Percentiles rank a stretch among this genome's conserved stretches.
phyloP scores from a whole-genome alignment of 305 asterid species.

The Coffea humblotiana region DNA sequence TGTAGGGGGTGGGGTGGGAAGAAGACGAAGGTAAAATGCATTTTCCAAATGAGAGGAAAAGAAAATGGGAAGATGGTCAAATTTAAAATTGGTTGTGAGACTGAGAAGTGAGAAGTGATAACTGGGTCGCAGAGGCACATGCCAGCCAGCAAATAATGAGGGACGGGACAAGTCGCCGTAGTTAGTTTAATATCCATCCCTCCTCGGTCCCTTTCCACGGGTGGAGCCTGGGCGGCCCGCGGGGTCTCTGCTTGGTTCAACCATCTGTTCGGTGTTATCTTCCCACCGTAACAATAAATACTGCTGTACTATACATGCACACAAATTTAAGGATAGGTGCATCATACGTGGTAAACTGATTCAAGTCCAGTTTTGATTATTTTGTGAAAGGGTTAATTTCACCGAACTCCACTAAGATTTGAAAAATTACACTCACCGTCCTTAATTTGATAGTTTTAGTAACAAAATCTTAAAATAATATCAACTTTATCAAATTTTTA shows the following conservation, averaged over 20 bases:
- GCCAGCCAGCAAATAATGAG: conserved; percentile 6
- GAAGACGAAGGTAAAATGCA: too few species aligned
- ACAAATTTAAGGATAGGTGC: too few species aligned
- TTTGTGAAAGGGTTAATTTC: too few species aligned
- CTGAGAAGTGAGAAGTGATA: neutral
- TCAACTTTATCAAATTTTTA: too few species aligned
- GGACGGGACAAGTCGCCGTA: neutral
- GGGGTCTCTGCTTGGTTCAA: neutral
- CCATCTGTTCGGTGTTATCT: neutral
- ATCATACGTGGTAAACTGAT: too few species aligned
- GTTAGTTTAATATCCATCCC: neutral
- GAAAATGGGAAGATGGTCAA: neutral
- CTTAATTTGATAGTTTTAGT: too few species aligned
- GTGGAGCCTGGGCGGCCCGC: neutral
- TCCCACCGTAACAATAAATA: conserved; percentile 10
- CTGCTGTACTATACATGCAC: neutral
- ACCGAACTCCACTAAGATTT: too few species aligned
- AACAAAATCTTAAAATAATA: too few species aligned
- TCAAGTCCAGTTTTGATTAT: too few species aligned
- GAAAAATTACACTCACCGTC: too few species aligned
- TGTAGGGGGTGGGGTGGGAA: too few species aligned
- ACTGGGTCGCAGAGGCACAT: neutral
- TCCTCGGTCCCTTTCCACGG: neutral
- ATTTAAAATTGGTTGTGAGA: neutral
- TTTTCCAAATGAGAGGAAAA: too few species aligned